These are phyloP conservation scores for Eleusine indica DNA, from an alignment of 176 grass and related monocot species.

Conservation along the genomic window DNA sequence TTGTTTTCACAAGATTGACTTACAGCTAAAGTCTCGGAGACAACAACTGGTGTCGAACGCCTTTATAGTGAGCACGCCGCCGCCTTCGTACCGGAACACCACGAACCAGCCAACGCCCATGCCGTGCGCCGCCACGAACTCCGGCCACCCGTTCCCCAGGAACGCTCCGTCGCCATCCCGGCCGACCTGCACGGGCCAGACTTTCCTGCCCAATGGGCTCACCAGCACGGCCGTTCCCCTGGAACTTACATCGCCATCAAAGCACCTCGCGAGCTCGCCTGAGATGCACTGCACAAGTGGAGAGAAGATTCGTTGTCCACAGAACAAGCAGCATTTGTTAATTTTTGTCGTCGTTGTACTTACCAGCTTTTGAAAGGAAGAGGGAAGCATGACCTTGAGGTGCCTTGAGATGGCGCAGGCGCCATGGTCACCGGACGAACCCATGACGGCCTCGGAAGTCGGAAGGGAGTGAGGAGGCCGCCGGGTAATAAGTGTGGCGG, in stretches of 20 bases:
- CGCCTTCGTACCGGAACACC: conserved; percentile 17
- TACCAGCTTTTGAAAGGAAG: background rate
- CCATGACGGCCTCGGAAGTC: background rate
- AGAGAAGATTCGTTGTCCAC: no score
- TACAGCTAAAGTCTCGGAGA: background rate
- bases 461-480: no score
- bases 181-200: conserved; percentile 19
- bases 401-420: background rate
- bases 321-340: no score
- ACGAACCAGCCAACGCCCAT: conserved; percentile 3
- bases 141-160: conserved; percentile 30
- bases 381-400: background rate
- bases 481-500: no score
- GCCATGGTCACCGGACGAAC: background rate
- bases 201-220: conserved; percentile 18
- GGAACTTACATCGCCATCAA: no score
- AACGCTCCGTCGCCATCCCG: conserved; percentile 25
- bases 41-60: conserved; percentile 20
- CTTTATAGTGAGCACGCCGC: conserved; percentile 26
- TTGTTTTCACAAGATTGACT: no score
- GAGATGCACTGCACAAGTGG: conserved; percentile 10
- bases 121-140: conserved; percentile 27
- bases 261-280: background rate
- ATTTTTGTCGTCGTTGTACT: background rate
- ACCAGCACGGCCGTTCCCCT: background rate